Evolutionary conservation across 805 yeast species (phyloP).

Genomic region (Myxozyma lipomycoides): DNA sequence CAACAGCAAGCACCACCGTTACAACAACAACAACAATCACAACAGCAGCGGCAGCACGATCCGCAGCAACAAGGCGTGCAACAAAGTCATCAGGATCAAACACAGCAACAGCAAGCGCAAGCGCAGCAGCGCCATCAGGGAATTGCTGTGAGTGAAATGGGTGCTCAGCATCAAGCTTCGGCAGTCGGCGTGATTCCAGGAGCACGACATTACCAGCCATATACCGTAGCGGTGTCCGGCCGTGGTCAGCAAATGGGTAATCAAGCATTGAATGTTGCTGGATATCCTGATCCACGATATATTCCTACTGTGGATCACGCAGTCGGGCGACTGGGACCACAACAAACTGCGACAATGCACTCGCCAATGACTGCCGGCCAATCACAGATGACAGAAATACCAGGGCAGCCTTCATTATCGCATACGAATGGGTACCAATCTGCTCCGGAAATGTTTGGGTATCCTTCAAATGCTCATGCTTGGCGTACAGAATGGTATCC

Average conservation of each 20-base stretch:
- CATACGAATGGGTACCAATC: not conserved
- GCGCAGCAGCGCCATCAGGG: not conserved
- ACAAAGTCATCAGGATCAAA: not conserved
- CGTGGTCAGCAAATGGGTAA: not conserved
- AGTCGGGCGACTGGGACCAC: not conserved
- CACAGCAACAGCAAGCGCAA: not conserved
- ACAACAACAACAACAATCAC: not conserved
- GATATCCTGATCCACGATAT: slow-evolving; percentile 17
- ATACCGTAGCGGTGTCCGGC: not conserved
- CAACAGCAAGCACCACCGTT: not conserved
- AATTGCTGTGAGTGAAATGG: not conserved
- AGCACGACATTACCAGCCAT: slow-evolving; percentile 14
- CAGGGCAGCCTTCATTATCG: not conserved
- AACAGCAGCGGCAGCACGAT: not conserved
- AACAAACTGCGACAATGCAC: not conserved
- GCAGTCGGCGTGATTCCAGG: not conserved
- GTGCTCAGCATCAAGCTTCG: not conserved
- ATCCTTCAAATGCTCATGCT: slow-evolving; percentile 6
- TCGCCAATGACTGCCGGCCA: not conserved
- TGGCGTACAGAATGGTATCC: slow-evolving; percentile 28
- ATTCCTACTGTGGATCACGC: slow-evolving; percentile 9
- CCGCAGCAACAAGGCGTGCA: not conserved
- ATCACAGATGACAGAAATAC: not conserved
- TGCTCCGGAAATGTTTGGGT: slow-evolving; percentile 7
- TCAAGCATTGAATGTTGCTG: not conserved